phyloP scores from a whole-genome alignment of 257 asterid genomes.

The Handroanthus guayacan region DNA sequence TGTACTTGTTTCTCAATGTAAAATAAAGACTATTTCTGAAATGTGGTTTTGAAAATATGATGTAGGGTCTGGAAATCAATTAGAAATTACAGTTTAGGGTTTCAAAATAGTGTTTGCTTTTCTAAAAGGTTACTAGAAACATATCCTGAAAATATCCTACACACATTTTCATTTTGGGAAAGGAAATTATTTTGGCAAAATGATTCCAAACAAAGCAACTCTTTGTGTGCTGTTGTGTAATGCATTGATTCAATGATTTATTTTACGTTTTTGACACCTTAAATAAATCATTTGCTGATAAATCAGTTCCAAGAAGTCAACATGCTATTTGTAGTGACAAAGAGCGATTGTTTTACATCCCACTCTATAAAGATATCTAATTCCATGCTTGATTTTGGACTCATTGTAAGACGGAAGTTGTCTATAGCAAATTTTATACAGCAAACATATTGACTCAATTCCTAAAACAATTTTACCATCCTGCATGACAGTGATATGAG shows the following conservation, averaged over 20 bases:
- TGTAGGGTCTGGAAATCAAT: not conserved
- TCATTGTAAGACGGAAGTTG: not conserved
- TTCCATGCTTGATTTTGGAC: not conserved
- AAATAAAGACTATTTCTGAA: not conserved
- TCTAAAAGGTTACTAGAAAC: not conserved
- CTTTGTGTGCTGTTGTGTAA: not conserved
- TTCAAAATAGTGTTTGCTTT: not conserved
- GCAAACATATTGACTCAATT: not conserved
- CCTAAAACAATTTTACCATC: not conserved
- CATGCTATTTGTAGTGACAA: not conserved
- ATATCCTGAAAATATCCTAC: not conserved
- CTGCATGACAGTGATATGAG: not conserved
- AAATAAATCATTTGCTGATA: not conserved
- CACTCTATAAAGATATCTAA: not conserved
- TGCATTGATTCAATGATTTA: not conserved
- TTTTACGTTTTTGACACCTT: not conserved
- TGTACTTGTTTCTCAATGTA: not conserved
- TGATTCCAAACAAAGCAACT: not conserved
- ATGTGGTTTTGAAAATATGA: not conserved
- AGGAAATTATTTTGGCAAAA: not conserved
- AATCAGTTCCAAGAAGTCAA: not conserved
- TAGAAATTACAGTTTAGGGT: not conserved
- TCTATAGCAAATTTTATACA: not conserved
- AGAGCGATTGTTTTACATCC: not conserved
- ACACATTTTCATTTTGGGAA: not conserved